Percentiles rank a stretch among this genome's conserved stretches.
phyloP scores from a whole-genome alignment of 768 basidiomycete species.

The Rhodotorula sphaerocarpa region DNA sequence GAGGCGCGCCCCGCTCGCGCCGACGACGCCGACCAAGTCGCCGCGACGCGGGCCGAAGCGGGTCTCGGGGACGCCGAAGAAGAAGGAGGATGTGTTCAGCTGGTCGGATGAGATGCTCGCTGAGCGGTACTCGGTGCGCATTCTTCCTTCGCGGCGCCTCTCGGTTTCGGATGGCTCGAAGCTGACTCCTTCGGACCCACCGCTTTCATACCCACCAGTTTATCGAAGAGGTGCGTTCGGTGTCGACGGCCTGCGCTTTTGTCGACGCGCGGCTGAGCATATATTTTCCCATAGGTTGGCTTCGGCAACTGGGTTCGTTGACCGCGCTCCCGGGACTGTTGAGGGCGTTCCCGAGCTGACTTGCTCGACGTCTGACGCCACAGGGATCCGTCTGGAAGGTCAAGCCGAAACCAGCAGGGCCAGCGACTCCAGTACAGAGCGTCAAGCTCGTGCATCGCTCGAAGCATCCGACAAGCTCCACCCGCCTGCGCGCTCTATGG shows the following conservation, averaged over 20 bases:
- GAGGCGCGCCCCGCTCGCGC: too few relatives aligned
- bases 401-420: constrained; percentile 38
- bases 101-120: constrained; percentile 65
- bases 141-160: constrained; percentile 58
- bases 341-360: too few relatives aligned
- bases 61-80: constrained; percentile 34
- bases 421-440: neutral
- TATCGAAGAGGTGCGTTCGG: constrained; percentile 18
- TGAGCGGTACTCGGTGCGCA: constrained; percentile 60
- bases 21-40: too few relatives aligned
- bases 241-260: neutral
- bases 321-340: neutral
- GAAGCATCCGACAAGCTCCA: constrained; percentile 73
- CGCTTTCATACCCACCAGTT: constrained; percentile 19
- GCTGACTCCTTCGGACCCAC: too few relatives aligned
- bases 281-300: constrained; percentile 56
- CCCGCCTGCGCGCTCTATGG: constrained; percentile 78
- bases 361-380: constrained; percentile 50
- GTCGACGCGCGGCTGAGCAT: too few relatives aligned
- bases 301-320: constrained; percentile 70
- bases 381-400: constrained; percentile 44
- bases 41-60: too few relatives aligned
- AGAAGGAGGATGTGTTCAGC: constrained; percentile 56
- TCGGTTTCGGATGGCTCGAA: constrained; percentile 41
- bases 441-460: constrained; percentile 85